Conservation (phyloP, 345 rosid species). For the Gossypium rotundifolium region DNA sequence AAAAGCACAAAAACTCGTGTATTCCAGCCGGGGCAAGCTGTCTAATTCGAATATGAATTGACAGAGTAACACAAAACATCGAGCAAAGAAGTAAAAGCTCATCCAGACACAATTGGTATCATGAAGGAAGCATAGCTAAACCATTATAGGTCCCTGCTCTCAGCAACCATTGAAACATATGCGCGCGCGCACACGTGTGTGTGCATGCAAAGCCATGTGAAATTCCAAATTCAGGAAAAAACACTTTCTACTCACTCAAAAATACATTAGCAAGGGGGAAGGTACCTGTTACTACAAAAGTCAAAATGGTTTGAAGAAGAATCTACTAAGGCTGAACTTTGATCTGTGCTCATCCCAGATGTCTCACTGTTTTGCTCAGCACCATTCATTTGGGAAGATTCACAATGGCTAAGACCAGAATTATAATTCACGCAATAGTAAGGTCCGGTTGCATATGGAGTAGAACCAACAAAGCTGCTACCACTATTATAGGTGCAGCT, state of each 20-base stretch:
- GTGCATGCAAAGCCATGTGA: not conserved
- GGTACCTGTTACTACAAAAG: constrained; percentile 58
- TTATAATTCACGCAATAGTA: constrained; percentile 42
- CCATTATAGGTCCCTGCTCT: not conserved
- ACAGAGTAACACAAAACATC: constrained; percentile 2
- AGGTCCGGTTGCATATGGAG: constrained; percentile 51
- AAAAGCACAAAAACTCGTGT: constrained; percentile 12
- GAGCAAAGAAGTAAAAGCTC: constrained; percentile 9
- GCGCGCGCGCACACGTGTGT: not conserved
- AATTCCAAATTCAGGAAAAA: not conserved
- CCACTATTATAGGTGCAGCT: constrained; percentile 64
- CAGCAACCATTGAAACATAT: not conserved
- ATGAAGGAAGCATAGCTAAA: not conserved
- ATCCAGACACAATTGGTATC: not conserved
- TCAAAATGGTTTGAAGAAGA: constrained; percentile 45
- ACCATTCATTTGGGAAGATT: constrained; percentile 43
- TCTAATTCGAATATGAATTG: not conserved
- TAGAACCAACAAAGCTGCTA: constrained; percentile 55
- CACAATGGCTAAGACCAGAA: constrained; percentile 34
- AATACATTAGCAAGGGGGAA: constrained; percentile 5
- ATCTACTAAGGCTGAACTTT: constrained; percentile 31
- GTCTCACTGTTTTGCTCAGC: constrained; percentile 37
- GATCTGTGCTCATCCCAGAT: constrained; percentile 30
- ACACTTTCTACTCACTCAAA: constrained; percentile 1
- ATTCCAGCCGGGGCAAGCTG: not conserved